Evolutionary conservation across 2,329 filamentous ascomycete species (phyloP).

Genomic region (Parafenestella ontariensis): DNA sequence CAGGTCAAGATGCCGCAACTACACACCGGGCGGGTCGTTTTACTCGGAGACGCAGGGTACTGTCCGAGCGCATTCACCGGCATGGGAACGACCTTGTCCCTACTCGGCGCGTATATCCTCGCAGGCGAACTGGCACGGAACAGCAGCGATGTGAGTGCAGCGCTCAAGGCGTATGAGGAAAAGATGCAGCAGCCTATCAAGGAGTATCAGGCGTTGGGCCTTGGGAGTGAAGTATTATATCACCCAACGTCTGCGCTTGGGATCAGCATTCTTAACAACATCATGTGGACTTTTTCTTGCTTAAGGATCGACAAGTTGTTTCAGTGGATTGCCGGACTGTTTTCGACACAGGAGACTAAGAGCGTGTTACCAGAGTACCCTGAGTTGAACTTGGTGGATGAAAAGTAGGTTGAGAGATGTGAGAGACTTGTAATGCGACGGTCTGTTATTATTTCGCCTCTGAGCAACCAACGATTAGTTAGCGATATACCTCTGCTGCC

Average conservation of each 20-base stretch:
- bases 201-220: constrained; percentile 24
- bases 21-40: constrained; percentile 56
- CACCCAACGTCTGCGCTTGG: constrained; percentile 42
- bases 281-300: constrained; percentile 40
- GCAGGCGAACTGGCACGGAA: constrained; percentile 42
- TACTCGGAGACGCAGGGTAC: constrained; percentile 62
- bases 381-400: constrained; percentile 15
- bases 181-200: constrained; percentile 24
- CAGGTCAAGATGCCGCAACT: constrained; percentile 55
- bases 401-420: not conserved
- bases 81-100: constrained; percentile 38
- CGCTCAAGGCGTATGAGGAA: constrained; percentile 31
- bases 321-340: constrained; percentile 28
- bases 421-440: too few relatives aligned
- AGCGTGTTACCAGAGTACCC: constrained; percentile 52
- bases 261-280: constrained; percentile 40
- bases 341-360: constrained; percentile 41
- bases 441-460: too few relatives aligned
- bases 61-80: constrained; percentile 33
- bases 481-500: too few relatives aligned
- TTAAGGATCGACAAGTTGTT: constrained; percentile 47
- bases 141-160: constrained; percentile 16
- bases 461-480: too few relatives aligned
- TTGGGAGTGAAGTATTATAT: not conserved
- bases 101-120: constrained; percentile 49